A percentile compares a stretch with the other conserved stretches of the same genome.
Conservation (phyloP, 306 rosid species). For the Gastrolobium villosum region DNA sequence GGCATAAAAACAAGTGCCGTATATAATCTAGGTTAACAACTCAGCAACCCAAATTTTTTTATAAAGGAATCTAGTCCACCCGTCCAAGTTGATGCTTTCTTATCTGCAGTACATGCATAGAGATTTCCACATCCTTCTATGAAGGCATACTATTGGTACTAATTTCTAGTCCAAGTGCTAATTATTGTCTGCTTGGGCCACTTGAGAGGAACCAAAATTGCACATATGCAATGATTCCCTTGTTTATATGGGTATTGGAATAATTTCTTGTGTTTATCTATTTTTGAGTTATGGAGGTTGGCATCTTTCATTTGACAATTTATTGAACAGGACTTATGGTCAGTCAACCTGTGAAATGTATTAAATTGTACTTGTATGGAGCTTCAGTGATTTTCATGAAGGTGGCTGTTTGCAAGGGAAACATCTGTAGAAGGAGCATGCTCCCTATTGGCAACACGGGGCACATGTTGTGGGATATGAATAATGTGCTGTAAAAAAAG, state of each 20-base stretch:
- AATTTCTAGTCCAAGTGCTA: background rate
- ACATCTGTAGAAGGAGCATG: no score
- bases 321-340: slow-evolving; percentile 30
- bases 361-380: slow-evolving; percentile 17
- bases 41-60: background rate
- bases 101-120: background rate
- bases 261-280: slow-evolving; percentile 7
- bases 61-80: background rate
- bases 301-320: slow-evolving; percentile 18
- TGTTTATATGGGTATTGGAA: background rate
- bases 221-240: background rate
- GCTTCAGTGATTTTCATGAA: slow-evolving; percentile 34
- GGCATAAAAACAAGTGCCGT: background rate
- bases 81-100: slow-evolving; percentile 12
- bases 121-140: slow-evolving; percentile 17
- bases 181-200: background rate
- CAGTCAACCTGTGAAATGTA: background rate
- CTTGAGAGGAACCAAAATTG: background rate
- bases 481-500: no score
- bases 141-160: background rate
- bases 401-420: no score
- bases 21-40: background rate
- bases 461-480: no score
- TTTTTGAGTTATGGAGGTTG: background rate
- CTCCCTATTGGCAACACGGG: no score